Conservation (phyloP, 176 grass and related monocot genomes). For the Ananas comosus region DNA sequence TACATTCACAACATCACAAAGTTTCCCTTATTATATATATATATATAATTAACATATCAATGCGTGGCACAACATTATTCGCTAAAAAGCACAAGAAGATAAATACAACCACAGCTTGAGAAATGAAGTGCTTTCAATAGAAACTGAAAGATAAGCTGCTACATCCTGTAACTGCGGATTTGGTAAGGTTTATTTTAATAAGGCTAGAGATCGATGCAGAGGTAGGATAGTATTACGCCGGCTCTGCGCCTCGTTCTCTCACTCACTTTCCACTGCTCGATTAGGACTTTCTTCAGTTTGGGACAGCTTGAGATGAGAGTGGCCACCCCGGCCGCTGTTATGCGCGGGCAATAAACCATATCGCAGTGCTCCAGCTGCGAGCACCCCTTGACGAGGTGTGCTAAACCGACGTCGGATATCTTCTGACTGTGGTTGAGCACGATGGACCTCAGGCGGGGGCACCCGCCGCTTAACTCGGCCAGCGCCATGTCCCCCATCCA, state of each 20-base stretch:
- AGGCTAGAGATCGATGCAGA: constrained; percentile 36
- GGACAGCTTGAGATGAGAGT: constrained; percentile 57
- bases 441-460: constrained; percentile 52
- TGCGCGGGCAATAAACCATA: constrained; percentile 60
- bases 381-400: constrained; percentile 56
- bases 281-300: constrained; percentile 64
- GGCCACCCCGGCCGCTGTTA: constrained; percentile 59
- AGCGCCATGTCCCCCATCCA: constrained; percentile 55
- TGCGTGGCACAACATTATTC: no score
- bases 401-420: constrained; percentile 61
- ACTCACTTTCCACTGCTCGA: constrained; percentile 78
- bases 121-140: no score
- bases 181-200: no score
- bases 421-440: constrained; percentile 54
- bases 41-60: no score
- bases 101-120: no score
- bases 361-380: constrained; percentile 43
- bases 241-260: constrained; percentile 62
- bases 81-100: no score
- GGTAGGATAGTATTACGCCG: constrained; percentile 44
- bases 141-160: no score
- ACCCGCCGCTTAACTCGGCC: constrained; percentile 62
- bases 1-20: no score
- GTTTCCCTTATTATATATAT: no score
- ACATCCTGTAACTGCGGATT: no score